Evolutionary conservation across 2,329 filamentous ascomycete species (phyloP).

Genomic region (Hymenoscyphus scutula): DNA sequence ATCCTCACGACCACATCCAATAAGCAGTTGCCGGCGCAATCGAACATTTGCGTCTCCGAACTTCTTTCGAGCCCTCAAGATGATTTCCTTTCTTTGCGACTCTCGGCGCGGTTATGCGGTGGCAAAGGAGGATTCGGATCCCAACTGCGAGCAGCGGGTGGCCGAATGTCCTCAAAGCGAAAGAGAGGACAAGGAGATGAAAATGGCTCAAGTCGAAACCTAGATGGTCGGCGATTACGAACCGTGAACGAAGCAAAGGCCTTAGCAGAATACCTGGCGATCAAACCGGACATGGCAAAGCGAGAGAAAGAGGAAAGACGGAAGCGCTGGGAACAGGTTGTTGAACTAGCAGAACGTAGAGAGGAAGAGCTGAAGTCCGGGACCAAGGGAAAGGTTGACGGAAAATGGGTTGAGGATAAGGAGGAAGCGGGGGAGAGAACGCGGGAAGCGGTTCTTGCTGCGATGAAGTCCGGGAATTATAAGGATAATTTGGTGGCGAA

Average conservation of each 20-base stretch:
- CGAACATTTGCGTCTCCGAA: conserved; percentile 54
- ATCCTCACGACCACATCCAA: conserved; percentile 82
- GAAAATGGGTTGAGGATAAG: conserved; percentile 93
- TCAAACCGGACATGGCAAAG: conserved; percentile 96
- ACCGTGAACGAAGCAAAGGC: conserved; percentile 96
- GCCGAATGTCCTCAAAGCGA: conserved; percentile 91
- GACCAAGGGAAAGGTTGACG: conserved; percentile 69
- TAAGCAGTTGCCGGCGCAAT: conserved; percentile 59
- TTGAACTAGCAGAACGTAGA: conserved; percentile 77
- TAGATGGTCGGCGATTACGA: conserved; percentile 84
- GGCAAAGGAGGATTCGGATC: conserved; percentile 98
- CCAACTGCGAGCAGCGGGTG: conserved; percentile 91
- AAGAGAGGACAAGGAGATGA: conserved; percentile 82
- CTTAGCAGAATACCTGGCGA: conserved; percentile 87
- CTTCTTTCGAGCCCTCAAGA: conserved; percentile 57
- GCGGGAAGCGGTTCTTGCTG: conserved; percentile 68
- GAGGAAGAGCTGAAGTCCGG: conserved; percentile 81
- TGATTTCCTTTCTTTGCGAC: conserved; percentile 77
- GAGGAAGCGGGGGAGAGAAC: conserved; percentile 86
- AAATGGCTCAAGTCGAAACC: conserved; percentile 86
- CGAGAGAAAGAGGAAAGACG: conserved; percentile 85
- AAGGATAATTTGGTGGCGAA: conserved; percentile 56
- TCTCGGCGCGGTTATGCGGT: conserved; percentile 77
- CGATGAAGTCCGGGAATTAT: conserved; percentile 63
- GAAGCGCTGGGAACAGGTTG: conserved; percentile 83